Base-by-base conservation (phyloP, 192 early-diverging fungal species). In the Backusella tarrabulga region DNA sequence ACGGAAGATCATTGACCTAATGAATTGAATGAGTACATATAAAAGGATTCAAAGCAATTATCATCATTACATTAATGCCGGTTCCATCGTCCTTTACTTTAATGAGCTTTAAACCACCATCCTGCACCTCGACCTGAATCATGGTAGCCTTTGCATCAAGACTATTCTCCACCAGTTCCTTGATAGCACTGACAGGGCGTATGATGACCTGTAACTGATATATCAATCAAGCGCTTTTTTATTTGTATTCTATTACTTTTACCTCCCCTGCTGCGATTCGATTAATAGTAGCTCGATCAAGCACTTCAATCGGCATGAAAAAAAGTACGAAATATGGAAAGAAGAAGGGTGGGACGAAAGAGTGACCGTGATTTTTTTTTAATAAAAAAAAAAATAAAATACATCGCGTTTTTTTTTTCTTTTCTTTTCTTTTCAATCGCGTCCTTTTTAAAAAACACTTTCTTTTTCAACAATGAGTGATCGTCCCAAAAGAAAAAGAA, bases 241-340 rank as follows among this genome's bases (percentile, higher is more conserved):
- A 2, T 36, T 21, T 32, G 32, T 32, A 32, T 32, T 15, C 2
- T 38, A 4, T 15, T 21, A 6, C 6, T 14, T 32, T 66, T 80
- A 94, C 93, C 86, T 99, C 97, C 50, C 97, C 97, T 6, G 97
- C 97, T 2, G 97, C 97, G 76, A 99, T 99, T 60, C 94, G 86
- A 85, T 97, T 97, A 60, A 98, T 88, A 17, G 97, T 96, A 14
- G 89, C 80, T 80, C 93, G 89, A 54, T 96, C 93, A 4, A 99
- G 89, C 63, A 89, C 88, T 69, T 86, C 86, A 73, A 99, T 99
- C 1, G 89, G 42, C 67, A 32, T 66, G 4, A 73, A 14, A 66
- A 40, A 63, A 50, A 50, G 8, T 32, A 5, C 19, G 42, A 42
- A 11, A 66, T 32, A 32, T 32, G 32, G 32, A 32, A 32, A 32